Evolutionary conservation across 495 filamentous ascomycete genomes (phyloP).

Genomic region (Hypoxylon lienhwacheense): DNA sequence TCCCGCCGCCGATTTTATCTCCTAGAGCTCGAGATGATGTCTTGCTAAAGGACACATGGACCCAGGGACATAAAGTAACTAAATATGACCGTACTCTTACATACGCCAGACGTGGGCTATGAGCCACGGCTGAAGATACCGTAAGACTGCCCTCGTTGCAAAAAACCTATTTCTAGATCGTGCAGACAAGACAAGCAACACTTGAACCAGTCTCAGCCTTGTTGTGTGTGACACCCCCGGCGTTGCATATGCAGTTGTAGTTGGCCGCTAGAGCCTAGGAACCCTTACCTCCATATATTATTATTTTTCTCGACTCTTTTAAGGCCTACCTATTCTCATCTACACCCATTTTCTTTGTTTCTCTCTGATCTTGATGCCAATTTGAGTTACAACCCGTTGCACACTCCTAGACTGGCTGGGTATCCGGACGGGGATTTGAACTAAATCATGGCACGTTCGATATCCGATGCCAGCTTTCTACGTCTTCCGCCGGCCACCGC

Average conservation of each 20-base stretch:
- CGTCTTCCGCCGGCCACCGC: slow-evolving; percentile 47
- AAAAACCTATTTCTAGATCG: slow-evolving; percentile 31
- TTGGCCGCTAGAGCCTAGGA: slow-evolving; percentile 35
- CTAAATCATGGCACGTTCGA: slow-evolving; percentile 37
- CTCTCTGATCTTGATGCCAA: slow-evolving; percentile 33
- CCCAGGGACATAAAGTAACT: slow-evolving; percentile 21
- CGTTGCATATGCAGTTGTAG: slow-evolving; percentile 26
- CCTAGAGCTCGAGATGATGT: neutral
- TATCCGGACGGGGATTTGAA: slow-evolving; percentile 25
- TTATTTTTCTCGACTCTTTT: slow-evolving; percentile 3
- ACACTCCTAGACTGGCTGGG: slow-evolving; percentile 14
- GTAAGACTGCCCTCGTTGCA: slow-evolving; percentile 25
- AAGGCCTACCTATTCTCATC: slow-evolving; percentile 14
- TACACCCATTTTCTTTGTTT: slow-evolving; percentile 15
- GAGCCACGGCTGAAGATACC: slow-evolving; percentile 17
- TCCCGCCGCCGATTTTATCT: neutral
- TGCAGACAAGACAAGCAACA: slow-evolving; percentile 11
- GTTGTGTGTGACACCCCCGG: slow-evolving; percentile 33
- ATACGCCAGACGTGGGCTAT: slow-evolving; percentile 13
- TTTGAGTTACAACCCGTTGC: slow-evolving; percentile 17
- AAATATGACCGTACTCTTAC: neutral
- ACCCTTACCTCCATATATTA: slow-evolving; percentile 28
- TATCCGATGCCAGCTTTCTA: slow-evolving; percentile 41
- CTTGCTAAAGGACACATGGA: too few relatives aligned
- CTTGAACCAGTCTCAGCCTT: slow-evolving; percentile 33